These are phyloP conservation scores for Xerocomus minutiporus DNA, from an alignment of 1,284 basidiomycete genomes.

Conservation along the genomic window DNA sequence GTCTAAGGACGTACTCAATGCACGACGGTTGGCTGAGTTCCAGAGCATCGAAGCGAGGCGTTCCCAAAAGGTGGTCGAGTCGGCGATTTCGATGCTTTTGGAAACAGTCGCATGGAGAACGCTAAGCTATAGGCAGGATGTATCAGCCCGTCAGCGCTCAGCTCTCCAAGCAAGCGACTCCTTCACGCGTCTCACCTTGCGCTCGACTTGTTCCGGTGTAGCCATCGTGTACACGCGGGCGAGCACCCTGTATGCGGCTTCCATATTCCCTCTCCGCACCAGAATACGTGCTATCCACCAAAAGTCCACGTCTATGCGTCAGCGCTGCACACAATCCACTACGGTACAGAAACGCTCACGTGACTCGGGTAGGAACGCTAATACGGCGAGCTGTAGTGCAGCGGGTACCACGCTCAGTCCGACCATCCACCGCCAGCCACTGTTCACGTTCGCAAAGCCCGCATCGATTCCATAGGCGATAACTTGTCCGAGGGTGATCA, in stretches of 20 bases:
- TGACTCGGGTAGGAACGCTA: slow-evolving; percentile 73
- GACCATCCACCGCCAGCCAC: slow-evolving; percentile 85
- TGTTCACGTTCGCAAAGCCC: slow-evolving; percentile 56
- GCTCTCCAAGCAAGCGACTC: not conserved
- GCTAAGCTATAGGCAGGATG: slow-evolving; percentile 40
- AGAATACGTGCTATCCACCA: slow-evolving; percentile 60
- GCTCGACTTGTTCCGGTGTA: slow-evolving; percentile 56
- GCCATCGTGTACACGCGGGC: slow-evolving; percentile 65
- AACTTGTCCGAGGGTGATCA: slow-evolving; percentile 71
- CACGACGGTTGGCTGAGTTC: slow-evolving; percentile 61
- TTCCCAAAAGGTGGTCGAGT: slow-evolving; percentile 58
- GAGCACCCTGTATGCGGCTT: slow-evolving; percentile 50
- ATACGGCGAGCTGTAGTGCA: slow-evolving; percentile 54
- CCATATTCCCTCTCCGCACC: slow-evolving; percentile 50
- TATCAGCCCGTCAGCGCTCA: not conserved
- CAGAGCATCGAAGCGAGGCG: slow-evolving; percentile 53
- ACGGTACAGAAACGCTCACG: slow-evolving; percentile 42
- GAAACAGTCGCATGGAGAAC: slow-evolving; percentile 59
- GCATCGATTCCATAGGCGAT: slow-evolving; percentile 76
- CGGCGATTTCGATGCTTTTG: slow-evolving; percentile 58
- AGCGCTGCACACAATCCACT: not conserved
- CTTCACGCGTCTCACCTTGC: slow-evolving; percentile 44
- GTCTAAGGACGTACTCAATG: slow-evolving; percentile 53
- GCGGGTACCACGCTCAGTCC: slow-evolving; percentile 70
- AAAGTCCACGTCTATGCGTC: not conserved